phyloP scores from a whole-genome alignment of 1,139 yeast genomes.

The Nakaseomyces bracarensis region DNA sequence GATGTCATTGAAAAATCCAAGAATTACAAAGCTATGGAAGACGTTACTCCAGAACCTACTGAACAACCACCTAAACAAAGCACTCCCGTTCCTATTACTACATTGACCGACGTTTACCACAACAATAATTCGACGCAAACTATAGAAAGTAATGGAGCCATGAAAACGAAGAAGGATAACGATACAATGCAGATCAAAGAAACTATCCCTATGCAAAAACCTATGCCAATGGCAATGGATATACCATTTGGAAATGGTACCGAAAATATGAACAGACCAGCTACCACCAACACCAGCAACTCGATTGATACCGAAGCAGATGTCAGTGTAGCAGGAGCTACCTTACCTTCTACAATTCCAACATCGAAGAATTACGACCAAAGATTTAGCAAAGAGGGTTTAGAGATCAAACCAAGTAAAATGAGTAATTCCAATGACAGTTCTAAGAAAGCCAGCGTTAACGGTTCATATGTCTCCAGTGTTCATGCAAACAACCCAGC shows the following conservation, averaged over 20 bases:
- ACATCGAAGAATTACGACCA: slow-evolving; percentile 30
- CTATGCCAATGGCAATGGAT: background rate
- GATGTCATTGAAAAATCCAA: slow-evolving; percentile 5
- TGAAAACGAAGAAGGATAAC: background rate
- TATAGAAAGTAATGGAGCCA: background rate
- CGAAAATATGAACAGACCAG: background rate
- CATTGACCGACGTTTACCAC: background rate
- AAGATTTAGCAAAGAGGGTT: slow-evolving; percentile 16
- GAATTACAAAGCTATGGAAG: slow-evolving; percentile 3
- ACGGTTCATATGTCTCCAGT: background rate
- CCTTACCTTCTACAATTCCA: slow-evolving; percentile 31
- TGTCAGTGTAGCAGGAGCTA: slow-evolving; percentile 31
- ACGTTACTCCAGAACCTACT: slow-evolving; percentile 4
- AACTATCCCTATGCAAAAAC: background rate
- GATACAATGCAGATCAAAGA: slow-evolving; percentile 13
- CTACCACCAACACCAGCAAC: background rate
- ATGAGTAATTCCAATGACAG: background rate
- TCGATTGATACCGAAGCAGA: background rate
- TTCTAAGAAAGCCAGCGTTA: background rate
- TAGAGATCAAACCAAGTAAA: background rate
- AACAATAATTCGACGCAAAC: background rate
- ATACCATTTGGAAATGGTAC: background rate
- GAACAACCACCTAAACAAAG: background rate
- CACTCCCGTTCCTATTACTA: background rate
- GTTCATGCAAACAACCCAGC: too few species aligned